These are phyloP conservation scores for Elongisporangium undulatum DNA, from an alignment of 352 stramenopile genomes.

Conservation along the genomic window DNA sequence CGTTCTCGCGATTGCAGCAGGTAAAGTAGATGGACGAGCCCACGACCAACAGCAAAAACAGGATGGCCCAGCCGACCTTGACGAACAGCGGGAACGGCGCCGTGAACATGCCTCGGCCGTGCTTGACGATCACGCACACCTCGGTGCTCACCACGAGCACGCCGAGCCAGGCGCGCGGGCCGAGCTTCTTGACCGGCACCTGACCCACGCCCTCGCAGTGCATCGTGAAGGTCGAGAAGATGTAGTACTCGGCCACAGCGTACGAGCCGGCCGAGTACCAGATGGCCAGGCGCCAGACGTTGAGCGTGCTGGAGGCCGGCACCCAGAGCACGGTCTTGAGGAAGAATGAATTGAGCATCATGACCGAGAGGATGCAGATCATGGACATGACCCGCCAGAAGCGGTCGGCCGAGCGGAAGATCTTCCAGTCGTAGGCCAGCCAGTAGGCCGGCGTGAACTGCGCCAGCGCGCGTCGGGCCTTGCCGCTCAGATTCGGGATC, in stretches of 20 bases:
- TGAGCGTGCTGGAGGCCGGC: slow-evolving; percentile 74
- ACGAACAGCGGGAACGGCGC: slow-evolving; percentile 75
- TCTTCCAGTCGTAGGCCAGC: slow-evolving; percentile 92
- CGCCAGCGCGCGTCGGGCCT: slow-evolving; percentile 72
- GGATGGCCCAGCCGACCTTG: slow-evolving; percentile 76
- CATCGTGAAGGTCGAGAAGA: slow-evolving; percentile 86
- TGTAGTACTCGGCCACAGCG: slow-evolving; percentile 87
- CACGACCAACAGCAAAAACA: slow-evolving; percentile 67
- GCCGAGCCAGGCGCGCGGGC: slow-evolving; percentile 76
- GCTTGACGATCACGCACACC: slow-evolving; percentile 80
- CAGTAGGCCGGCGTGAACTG: slow-evolving; percentile 91
- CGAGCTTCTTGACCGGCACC: slow-evolving; percentile 75
- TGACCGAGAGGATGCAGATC: slow-evolving; percentile 87
- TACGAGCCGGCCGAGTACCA: slow-evolving; percentile 88
- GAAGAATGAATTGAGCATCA: slow-evolving; percentile 97
- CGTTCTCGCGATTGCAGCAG: slow-evolving; percentile 39
- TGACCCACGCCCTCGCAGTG: slow-evolving; percentile 42
- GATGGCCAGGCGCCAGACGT: slow-evolving; percentile 71
- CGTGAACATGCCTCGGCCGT: slow-evolving; percentile 86
- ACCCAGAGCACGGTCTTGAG: slow-evolving; percentile 92
- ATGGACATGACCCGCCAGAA: slow-evolving; percentile 90
- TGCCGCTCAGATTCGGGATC: slow-evolving; percentile 76
- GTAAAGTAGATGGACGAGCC: slow-evolving; percentile 85
- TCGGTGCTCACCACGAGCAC: slow-evolving; percentile 76
- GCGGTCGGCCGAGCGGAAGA: slow-evolving; percentile 88